Evolutionary conservation across 2,329 filamentous ascomycete species (phyloP), one percentile per base, ranked within the genome.

Genomic region (Pyricularia grisea): DNA sequence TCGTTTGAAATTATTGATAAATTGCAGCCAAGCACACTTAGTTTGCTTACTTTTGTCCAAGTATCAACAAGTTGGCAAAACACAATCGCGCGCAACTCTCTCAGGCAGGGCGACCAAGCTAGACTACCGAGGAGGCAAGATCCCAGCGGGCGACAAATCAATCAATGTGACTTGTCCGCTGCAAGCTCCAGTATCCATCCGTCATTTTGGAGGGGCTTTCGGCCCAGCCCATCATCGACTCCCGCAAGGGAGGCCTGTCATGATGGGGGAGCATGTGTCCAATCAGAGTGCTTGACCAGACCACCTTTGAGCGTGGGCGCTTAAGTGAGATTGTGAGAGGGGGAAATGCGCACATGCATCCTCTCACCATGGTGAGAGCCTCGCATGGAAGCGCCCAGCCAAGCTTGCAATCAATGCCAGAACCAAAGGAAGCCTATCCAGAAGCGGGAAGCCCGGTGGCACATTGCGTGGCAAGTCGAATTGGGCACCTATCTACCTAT

Each of bases 361-460:
- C 10, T 61, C n/a, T 50, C 20, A 27, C 50, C 10, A 61, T 61
- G 58, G 58, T 27, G 42, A 61, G 58, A 61, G 58, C 58, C 58
- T 61, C 58, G 58, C 58, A 61, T 27, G 58, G 58, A 61, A 61
- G 58, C 58, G 58, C 58, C 50, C 58, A 61, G 58, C 58, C 58
- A 61, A 61, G 58, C 58, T 61, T 61, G 58, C 58, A 61, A 61
- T 61, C 58, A 61, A 61, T 61, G 58, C n/a, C n/a, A 61, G 58
- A 61, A 61, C n/a, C 25, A 27, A 27, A 61, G 58, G 23, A 61
- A 25, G 23, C 25, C 23, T 17, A 25, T 14, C 58, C 58, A 61
- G 42, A 50, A 50, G 42, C 17, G 42, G 42, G 20, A 50, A 50
- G 42, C 42, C 42, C 42, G 42, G 58, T 61, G 58, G 25, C 25